Percentiles rank a stretch among this genome's conserved stretches.
Conservation (phyloP, 2,329 filamentous ascomycete genomes). For the Pseudocercospora crystallina region DNA sequence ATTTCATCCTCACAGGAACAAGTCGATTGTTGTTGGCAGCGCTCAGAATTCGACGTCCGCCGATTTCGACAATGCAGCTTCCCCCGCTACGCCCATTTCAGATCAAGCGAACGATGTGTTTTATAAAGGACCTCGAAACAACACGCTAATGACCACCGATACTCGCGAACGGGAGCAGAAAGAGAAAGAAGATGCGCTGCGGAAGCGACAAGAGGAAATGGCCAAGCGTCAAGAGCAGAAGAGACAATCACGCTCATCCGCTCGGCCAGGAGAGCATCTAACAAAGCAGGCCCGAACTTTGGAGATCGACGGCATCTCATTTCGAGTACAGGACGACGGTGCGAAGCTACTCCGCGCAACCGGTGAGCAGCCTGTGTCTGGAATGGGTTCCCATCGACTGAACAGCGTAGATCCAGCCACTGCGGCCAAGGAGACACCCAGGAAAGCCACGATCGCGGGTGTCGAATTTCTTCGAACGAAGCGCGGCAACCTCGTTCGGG, state of each 20-base stretch:
- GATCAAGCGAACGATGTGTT: conserved; percentile 50
- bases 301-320: conserved; percentile 69
- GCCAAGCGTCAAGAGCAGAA: not conserved
- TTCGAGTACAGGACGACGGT: conserved; percentile 71
- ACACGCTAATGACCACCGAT: conserved; percentile 72
- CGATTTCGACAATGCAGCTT: conserved; percentile 15
- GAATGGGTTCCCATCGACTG: conserved; percentile 9
- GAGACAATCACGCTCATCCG: not conserved
- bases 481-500: conserved; percentile 78
- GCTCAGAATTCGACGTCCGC: conserved; percentile 17
- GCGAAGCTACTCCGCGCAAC: conserved; percentile 76
- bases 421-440: conserved; percentile 61
- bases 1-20: conserved; percentile 50
- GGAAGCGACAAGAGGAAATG: conserved; percentile 52
- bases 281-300: conserved; percentile 55
- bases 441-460: conserved; percentile 68
- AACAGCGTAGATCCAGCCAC: conserved; percentile 25
- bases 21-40: conserved; percentile 56
- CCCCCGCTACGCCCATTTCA: conserved; percentile 30
- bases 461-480: conserved; percentile 84
- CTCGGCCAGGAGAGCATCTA: not conserved
- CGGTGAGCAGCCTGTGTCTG: conserved; percentile 54
- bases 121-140: conserved; percentile 70
- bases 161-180: conserved; percentile 74
- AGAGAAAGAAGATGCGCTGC: conserved; percentile 66